Percentiles rank a stretch among this genome's conserved stretches.
Conservation (phyloP, 495 filamentous ascomycete species). For the Oidiodendron maius region DNA sequence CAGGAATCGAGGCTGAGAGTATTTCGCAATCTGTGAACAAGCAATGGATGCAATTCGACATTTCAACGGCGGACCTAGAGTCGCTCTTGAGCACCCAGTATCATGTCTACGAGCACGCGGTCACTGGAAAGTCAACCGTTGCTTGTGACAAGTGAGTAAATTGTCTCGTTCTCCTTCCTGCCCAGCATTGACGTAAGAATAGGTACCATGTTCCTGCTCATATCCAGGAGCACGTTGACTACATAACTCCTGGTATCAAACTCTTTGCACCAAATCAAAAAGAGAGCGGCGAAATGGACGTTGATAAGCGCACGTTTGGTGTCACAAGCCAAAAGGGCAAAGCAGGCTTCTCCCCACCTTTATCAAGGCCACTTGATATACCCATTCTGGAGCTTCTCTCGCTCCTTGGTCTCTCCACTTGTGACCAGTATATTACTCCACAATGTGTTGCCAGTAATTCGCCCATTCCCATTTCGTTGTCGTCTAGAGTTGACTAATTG, state of each 20-base stretch:
- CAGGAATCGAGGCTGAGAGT: conserved; percentile 11
- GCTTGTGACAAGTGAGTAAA: conserved; percentile 28
- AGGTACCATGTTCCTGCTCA: conserved; percentile 47
- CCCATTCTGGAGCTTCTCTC: not conserved
- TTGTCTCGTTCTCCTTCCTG: not conserved
- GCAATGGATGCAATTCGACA: conserved; percentile 48
- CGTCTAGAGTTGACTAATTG: not conserved
- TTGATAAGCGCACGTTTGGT: conserved; percentile 7
- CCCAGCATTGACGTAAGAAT: not conserved
- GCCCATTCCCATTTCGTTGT: not conserved
- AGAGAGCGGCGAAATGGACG: not conserved
- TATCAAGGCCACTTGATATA: not conserved
- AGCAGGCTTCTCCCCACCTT: not conserved
- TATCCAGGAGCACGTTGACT: conserved; percentile 39
- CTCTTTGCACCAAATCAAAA: conserved; percentile 9
- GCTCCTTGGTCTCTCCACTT: conserved; percentile 1
- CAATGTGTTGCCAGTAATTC: conserved; percentile 10
- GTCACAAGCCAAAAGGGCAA: not conserved
- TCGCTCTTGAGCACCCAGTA: conserved; percentile 51
- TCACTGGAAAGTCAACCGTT: conserved; percentile 9
- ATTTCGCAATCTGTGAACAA: conserved; percentile 29
- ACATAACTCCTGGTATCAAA: conserved; percentile 20
- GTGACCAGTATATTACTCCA: conserved; percentile 11
- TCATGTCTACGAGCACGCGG: conserved; percentile 46
- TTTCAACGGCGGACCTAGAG: conserved; percentile 45